These are phyloP conservation scores for Acacia crassicarpa DNA, from an alignment of 306 rosid genomes.

Conservation along the genomic window DNA sequence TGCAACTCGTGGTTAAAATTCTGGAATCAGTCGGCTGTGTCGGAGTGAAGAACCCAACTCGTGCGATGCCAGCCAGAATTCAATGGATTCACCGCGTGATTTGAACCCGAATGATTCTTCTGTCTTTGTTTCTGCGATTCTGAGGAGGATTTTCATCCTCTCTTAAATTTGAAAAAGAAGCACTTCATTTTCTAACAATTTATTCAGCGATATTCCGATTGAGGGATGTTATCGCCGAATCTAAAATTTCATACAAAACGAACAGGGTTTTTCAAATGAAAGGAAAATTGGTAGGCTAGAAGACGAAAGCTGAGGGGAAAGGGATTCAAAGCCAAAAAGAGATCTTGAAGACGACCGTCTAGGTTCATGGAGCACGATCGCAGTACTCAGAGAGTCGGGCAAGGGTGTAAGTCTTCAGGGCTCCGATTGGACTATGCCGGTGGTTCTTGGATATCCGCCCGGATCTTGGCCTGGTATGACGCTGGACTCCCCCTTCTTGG, in stretches of 20 bases:
- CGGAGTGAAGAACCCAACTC: too few relatives aligned
- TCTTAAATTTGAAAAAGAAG: conserved; percentile 46
- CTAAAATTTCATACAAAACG: neutral
- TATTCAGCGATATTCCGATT: neutral
- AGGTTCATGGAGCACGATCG: too few relatives aligned
- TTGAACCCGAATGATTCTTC: conserved; percentile 28
- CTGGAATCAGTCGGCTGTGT: too few relatives aligned
- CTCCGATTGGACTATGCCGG: too few relatives aligned
- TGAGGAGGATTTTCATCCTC: conserved; percentile 48
- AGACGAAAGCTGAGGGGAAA: neutral
- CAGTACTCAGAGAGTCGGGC: too few relatives aligned
- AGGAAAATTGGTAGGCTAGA: neutral
- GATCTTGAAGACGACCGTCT: too few relatives aligned
- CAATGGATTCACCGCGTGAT: conserved; percentile 38
- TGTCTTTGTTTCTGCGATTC: conserved; percentile 37
- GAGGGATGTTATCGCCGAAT: neutral
- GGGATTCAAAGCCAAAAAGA: neutral
- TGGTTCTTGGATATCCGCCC: too few relatives aligned
- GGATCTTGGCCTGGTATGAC: too few relatives aligned
- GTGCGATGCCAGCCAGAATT: conserved; percentile 51
- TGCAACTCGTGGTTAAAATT: too few relatives aligned
- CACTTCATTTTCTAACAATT: conserved; percentile 58
- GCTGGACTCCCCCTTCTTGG: too few relatives aligned
- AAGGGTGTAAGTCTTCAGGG: too few relatives aligned
- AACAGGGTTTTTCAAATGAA: neutral